Base-by-base conservation (phyloP, 2,329 filamentous ascomycete species). In the Amylocarpus encephaloides region DNA sequence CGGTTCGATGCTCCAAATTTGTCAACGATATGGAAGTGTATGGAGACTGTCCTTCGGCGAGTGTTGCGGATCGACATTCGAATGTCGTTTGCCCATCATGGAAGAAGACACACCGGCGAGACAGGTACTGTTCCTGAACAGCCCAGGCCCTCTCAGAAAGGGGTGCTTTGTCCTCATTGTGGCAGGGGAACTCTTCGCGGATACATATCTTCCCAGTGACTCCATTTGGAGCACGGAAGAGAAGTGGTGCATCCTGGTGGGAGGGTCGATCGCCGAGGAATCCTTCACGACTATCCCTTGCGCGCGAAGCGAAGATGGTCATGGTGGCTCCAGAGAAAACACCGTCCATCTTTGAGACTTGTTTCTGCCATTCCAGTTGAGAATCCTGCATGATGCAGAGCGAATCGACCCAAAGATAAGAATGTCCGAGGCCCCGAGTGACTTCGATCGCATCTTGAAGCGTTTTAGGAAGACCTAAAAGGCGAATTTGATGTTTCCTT, bases 121-220 rank as follows among this genome's bases (percentile, higher is more conserved):
- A 47, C 2, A 50, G 34, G 43, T 46, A 46, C 22, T 43, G n/a
- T n/a, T 50, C 48, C 18, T 50, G 48, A 15, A 50, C 19, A 35
- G 22, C n/a, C 48, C 48, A 50, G 7, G n/a, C 43, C 34, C 43
- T 22, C 6, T 34, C 29, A 16, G n/a, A 13, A n/a, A 43, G 13
- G 11, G 40, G 40, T 22, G 16, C 40, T 12, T 43, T n/a, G 5
- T 33, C 42, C 11, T 44, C 42, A 11, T 34, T 26, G 5, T 15
- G 15, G 16, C 12, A 34, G 12, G 30, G 29, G 22, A 16, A 18
- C 22, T 45, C 43, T 35, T 22, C 10, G 7, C 43, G 29, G 5
- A 45, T 45, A 19, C 16, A 45, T 5, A 19, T 18, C 22, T 19
- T 33, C 13, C 30, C 42, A 10, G 15, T 33, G 11, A n/a, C 11